Conservation (phyloP, 768 basidiomycete genomes). For the Cystoderma amianthinum region DNA sequence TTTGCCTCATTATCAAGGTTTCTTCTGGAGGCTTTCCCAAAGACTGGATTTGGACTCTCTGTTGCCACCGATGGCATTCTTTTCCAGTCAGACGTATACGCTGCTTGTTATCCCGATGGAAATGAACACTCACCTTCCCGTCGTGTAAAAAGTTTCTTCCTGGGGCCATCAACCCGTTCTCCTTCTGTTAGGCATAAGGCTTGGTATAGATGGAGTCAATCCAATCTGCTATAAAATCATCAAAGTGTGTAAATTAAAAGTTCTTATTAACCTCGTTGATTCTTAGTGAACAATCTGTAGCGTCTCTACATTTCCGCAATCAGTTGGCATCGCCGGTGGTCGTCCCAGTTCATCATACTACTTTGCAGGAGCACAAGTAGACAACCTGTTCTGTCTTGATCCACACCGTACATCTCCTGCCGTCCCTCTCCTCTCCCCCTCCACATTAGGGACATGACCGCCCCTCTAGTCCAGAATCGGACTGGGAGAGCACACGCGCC, state of each 20-base stretch:
- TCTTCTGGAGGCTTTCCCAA: constrained; percentile 73
- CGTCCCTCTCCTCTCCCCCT: constrained; percentile 55
- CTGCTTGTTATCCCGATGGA: constrained; percentile 56
- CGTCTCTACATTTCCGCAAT: constrained; percentile 94
- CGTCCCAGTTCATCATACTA: constrained; percentile 97
- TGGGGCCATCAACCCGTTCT: constrained; percentile 89
- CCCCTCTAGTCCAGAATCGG: constrained; percentile 13
- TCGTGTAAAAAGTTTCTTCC: constrained; percentile 12
- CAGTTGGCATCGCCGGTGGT: constrained; percentile 94
- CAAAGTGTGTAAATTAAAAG: no score
- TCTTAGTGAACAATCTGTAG: no score
- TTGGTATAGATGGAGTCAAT: constrained; percentile 92
- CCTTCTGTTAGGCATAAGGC: constrained; percentile 76
- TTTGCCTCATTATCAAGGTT: constrained; percentile 33
- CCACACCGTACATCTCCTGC: constrained; percentile 75
- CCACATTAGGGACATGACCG: constrained; percentile 12
- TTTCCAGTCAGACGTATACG: constrained; percentile 81
- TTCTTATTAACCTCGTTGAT: constrained; percentile 4
- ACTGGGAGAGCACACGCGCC: constrained; percentile 11
- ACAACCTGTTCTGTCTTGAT: constrained; percentile 80
- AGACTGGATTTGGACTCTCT: constrained; percentile 73
- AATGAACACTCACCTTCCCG: constrained; percentile 20
- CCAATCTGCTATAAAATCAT: constrained; percentile 87
- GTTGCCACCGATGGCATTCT: constrained; percentile 79
- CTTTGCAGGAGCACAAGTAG: constrained; percentile 89